These are phyloP conservation scores for Candida saitoana DNA, from an alignment of 805 yeast species.

Conservation along the genomic window DNA sequence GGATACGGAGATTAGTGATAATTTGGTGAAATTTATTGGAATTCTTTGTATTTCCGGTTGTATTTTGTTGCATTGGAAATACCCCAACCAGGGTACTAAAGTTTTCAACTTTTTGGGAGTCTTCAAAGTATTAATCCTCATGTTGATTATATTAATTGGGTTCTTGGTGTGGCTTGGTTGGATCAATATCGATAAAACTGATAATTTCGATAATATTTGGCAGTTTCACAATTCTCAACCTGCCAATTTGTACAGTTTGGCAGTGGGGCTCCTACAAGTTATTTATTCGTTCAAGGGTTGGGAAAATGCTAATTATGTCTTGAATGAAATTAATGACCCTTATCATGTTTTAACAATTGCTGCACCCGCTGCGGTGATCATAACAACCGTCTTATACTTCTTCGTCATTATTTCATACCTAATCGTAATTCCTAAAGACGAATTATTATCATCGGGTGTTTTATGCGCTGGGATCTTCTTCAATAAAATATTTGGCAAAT, in stretches of 20 bases:
- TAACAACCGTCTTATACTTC: conserved; percentile 52
- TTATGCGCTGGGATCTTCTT: conserved; percentile 62
- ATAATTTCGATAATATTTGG: conserved; percentile 35
- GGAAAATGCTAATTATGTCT: conserved; percentile 65
- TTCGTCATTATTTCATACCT: conserved; percentile 57
- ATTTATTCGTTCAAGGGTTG: conserved; percentile 67
- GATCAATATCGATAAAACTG: conserved; percentile 17
- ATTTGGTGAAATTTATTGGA: conserved; percentile 46
- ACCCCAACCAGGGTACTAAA: conserved; percentile 47
- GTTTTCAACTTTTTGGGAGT: conserved; percentile 54
- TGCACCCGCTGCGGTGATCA: conserved; percentile 54
- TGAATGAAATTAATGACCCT: conserved; percentile 56
- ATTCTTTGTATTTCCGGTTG: conserved; percentile 45
- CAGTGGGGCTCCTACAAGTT: conserved; percentile 56
- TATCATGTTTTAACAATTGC: conserved; percentile 53
- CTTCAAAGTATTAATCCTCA: conserved; percentile 48
- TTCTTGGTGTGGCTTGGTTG: conserved; percentile 33
- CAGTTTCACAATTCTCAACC: conserved; percentile 10
- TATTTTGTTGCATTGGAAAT: conserved; percentile 44
- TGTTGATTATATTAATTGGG: conserved; percentile 49
- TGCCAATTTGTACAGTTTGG: conserved; percentile 43
- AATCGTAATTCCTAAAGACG: conserved; percentile 47
- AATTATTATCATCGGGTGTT: conserved; percentile 52
- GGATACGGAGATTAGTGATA: conserved; percentile 16
- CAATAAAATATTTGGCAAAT: conserved; percentile 53